Conservation (phyloP, 441 rosid genomes). For the Capsella rubella region DNA sequence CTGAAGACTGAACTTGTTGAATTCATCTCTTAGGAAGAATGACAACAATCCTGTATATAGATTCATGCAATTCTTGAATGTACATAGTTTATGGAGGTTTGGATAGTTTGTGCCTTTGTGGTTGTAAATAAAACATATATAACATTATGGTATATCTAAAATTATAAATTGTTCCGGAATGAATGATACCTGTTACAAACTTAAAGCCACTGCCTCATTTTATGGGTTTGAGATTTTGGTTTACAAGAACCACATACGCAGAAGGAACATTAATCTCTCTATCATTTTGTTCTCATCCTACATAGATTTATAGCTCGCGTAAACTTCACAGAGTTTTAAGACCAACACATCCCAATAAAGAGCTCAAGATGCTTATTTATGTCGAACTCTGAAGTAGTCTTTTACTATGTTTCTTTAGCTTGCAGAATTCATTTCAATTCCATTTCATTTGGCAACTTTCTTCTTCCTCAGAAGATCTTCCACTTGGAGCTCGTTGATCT, state of each 20-base stretch:
- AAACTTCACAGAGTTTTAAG: slow-evolving; percentile 10
- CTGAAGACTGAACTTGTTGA: slow-evolving; percentile 30
- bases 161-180: neutral
- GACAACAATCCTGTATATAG: slow-evolving; percentile 33
- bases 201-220: slow-evolving; percentile 7
- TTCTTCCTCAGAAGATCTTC: slow-evolving; percentile 68
- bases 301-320: slow-evolving; percentile 13
- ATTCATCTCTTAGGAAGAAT: slow-evolving; percentile 21
- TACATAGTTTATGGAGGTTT: slow-evolving; percentile 37
- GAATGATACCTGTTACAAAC: slow-evolving; percentile 6
- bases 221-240: slow-evolving; percentile 3
- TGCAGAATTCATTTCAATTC: neutral
- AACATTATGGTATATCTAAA: slow-evolving; percentile 1
- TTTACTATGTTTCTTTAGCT: slow-evolving; percentile 4
- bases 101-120: slow-evolving; percentile 10
- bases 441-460: slow-evolving; percentile 39
- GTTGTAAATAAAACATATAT: slow-evolving; percentile 29
- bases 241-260: slow-evolving; percentile 8
- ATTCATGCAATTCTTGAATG: slow-evolving; percentile 43
- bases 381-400: slow-evolving; percentile 6
- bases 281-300: slow-evolving; percentile 15
- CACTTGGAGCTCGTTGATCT: slow-evolving; percentile 71
- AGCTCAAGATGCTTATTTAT: slow-evolving; percentile 10
- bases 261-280: slow-evolving; percentile 21
- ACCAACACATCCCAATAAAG: neutral